Evolutionary conservation across 345 rosid species (phyloP).

Genomic region (Passiflora organensis): DNA sequence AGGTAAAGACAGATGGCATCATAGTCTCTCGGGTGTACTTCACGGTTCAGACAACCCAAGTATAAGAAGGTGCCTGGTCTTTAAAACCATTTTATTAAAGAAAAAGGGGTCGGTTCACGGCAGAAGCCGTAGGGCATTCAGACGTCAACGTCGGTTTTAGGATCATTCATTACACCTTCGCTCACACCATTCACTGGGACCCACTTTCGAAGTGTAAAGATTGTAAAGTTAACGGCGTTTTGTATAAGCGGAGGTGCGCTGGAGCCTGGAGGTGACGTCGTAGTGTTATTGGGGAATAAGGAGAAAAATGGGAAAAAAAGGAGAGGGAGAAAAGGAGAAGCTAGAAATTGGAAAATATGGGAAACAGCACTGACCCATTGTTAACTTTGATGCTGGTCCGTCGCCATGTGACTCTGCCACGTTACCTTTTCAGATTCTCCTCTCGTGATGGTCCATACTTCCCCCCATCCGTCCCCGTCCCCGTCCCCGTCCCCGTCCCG

Average conservation of each 20-base stretch:
- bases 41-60: not conserved
- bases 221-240: too few relatives aligned
- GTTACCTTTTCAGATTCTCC: constrained; percentile 27
- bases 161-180: constrained; percentile 23
- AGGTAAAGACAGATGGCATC: constrained; percentile 13
- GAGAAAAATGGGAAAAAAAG: not conserved
- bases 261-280: too few relatives aligned
- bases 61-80: not conserved
- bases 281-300: too few relatives aligned
- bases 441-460: constrained; percentile 15
- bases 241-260: too few relatives aligned
- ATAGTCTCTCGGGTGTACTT: accelerated
- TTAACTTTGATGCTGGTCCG: constrained; percentile 24
- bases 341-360: not conserved
- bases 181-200: constrained; percentile 6
- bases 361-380: constrained; percentile 21
- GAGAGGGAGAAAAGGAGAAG: not conserved
- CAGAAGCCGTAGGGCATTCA: constrained; percentile 20
- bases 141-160: constrained; percentile 51
- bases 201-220: too few relatives aligned
- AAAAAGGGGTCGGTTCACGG: constrained; percentile 25
- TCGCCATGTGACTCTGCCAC: constrained; percentile 38
- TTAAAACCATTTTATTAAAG: too few relatives aligned
- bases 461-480: not conserved
- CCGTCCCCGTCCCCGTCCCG: not conserved